These are phyloP conservation scores for Microthlaspi erraticum DNA, from an alignment of 345 rosid species.

Conservation along the genomic window DNA sequence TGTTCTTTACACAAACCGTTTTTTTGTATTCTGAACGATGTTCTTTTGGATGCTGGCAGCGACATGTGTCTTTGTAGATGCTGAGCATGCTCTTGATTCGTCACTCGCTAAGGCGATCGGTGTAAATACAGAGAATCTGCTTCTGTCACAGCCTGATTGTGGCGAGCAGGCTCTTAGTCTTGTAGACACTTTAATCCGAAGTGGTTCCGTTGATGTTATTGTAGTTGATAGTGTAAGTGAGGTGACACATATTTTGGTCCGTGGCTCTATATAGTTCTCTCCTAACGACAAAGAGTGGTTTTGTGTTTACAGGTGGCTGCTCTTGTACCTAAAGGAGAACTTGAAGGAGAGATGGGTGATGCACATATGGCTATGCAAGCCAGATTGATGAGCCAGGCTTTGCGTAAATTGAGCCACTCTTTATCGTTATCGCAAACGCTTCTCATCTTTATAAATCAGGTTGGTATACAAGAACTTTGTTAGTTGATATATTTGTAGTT, in stretches of 20 bases:
- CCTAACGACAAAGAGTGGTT: constrained; percentile 2
- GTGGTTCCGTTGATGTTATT: constrained; percentile 95
- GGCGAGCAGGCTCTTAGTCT: constrained; percentile 98
- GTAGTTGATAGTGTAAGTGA: constrained; percentile 98
- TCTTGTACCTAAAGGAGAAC: constrained; percentile 98
- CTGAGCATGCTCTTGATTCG: constrained; percentile 99
- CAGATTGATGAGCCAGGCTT: constrained; percentile 98
- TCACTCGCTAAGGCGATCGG: constrained; percentile 83
- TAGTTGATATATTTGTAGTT: constrained; percentile 17
- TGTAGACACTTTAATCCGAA: constrained; percentile 87
- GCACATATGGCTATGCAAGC: constrained; percentile 99
- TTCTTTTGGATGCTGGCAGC: constrained; percentile 58
- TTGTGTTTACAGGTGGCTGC: constrained; percentile 79
- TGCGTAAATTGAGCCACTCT: constrained; percentile 94
- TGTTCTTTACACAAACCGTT: constrained; percentile 3
- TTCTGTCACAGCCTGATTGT: constrained; percentile 96
- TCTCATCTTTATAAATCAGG: constrained; percentile 87
- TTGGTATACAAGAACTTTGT: constrained; percentile 13
- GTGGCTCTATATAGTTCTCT: not conserved
- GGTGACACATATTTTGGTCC: constrained; percentile 22
- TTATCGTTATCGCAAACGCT: constrained; percentile 82
- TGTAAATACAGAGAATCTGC: constrained; percentile 88
- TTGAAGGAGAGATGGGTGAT: constrained; percentile 99
- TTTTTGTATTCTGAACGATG: constrained; percentile 19
- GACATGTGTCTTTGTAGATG: constrained; percentile 92